phyloP scores from a whole-genome alignment of 108 stramenopile genomes.

The Nitzschia sp. region DNA sequence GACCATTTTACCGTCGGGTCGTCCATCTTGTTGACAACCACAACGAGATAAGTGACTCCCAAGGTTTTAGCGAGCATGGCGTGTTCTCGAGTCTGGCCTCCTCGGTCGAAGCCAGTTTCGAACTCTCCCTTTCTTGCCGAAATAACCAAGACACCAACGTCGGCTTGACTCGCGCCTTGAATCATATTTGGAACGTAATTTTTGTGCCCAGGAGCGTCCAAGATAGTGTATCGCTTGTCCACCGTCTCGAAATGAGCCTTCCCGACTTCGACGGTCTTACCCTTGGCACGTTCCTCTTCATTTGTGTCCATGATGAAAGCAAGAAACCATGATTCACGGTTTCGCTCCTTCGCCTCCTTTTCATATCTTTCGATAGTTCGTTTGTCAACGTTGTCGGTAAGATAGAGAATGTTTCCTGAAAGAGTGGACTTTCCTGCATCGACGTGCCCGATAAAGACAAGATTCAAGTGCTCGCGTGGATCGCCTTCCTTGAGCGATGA shows the following conservation, averaged over 20 bases:
- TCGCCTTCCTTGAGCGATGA: slow-evolving; percentile 80
- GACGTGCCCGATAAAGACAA: slow-evolving; percentile 98
- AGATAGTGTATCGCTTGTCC: slow-evolving; percentile 94
- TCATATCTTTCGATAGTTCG: slow-evolving; percentile 99
- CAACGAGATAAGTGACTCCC: slow-evolving; percentile 94
- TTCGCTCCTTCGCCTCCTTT: slow-evolving; percentile 97
- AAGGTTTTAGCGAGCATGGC: slow-evolving; percentile 98
- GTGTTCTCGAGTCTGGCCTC: slow-evolving; percentile 99
- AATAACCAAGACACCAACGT: slow-evolving; percentile 98
- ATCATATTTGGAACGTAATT: slow-evolving; percentile 99
- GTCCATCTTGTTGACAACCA: slow-evolving; percentile 99
- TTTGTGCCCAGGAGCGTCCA: slow-evolving; percentile 99
- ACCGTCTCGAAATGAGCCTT: slow-evolving; percentile 96
- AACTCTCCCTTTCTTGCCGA: slow-evolving; percentile 98
- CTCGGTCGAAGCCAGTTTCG: slow-evolving; percentile 98
- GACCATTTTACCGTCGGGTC: slow-evolving; percentile 96
- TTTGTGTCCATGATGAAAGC: slow-evolving; percentile 99
- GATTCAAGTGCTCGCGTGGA: slow-evolving; percentile 97
- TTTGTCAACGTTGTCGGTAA: slow-evolving; percentile 98
- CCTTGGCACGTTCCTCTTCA: slow-evolving; percentile 99
- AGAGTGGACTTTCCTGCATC: slow-evolving; percentile 99
- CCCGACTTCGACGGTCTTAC: slow-evolving; percentile 99
- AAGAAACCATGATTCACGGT: slow-evolving; percentile 99
- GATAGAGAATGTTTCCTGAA: slow-evolving; percentile 97
- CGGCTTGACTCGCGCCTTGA: slow-evolving; percentile 96